Percentiles rank a stretch among this genome's conserved stretches.
These are phyloP conservation scores for Scortechinia acanthostroma DNA, from an alignment of 2,329 filamentous ascomycete species.

Conservation along the genomic window DNA sequence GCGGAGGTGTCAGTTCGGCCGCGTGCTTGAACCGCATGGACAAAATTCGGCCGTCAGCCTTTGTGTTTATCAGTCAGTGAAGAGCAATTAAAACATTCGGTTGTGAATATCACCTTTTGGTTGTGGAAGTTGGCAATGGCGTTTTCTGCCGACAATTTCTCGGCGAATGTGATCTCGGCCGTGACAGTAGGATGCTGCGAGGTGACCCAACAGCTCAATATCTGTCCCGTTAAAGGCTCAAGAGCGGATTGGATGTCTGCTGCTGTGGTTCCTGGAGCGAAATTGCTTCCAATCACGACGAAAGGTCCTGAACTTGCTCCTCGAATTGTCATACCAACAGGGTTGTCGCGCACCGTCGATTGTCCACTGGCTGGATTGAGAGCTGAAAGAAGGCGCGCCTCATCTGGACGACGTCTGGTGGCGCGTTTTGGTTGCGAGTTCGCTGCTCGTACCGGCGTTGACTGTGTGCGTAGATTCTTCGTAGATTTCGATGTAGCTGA, in stretches of 20 bases:
- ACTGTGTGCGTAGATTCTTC: too few relatives aligned
- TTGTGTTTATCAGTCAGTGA: constrained; percentile 10
- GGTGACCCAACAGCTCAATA: constrained; percentile 43
- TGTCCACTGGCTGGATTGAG: constrained; percentile 16
- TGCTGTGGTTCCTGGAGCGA: constrained; percentile 58
- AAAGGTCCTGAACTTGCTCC: constrained; percentile 42
- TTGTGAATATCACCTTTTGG: constrained; percentile 38
- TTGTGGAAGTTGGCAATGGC: constrained; percentile 56
- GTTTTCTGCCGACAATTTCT: constrained; percentile 44
- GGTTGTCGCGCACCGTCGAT: constrained; percentile 18
- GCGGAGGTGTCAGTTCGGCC: constrained; percentile 9
- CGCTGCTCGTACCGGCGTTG: too few relatives aligned
- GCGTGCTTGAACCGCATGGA: constrained; percentile 42
- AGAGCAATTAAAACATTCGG: too few relatives aligned
- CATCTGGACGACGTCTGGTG: neutral
- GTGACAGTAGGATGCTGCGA: constrained; percentile 43
- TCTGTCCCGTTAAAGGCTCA: constrained; percentile 37
- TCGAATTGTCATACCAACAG: constrained; percentile 41
- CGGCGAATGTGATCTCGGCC: constrained; percentile 49
- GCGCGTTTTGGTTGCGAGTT: neutral
- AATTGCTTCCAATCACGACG: constrained; percentile 52
- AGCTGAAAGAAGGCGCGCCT: constrained; percentile 13
- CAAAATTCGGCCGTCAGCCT: constrained; percentile 53
- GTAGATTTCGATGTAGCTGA: neutral
- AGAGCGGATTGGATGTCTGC: constrained; percentile 58